Base-by-base conservation (phyloP, 2,329 filamentous ascomycete genomes). In the Botrytis squamosa region DNA sequence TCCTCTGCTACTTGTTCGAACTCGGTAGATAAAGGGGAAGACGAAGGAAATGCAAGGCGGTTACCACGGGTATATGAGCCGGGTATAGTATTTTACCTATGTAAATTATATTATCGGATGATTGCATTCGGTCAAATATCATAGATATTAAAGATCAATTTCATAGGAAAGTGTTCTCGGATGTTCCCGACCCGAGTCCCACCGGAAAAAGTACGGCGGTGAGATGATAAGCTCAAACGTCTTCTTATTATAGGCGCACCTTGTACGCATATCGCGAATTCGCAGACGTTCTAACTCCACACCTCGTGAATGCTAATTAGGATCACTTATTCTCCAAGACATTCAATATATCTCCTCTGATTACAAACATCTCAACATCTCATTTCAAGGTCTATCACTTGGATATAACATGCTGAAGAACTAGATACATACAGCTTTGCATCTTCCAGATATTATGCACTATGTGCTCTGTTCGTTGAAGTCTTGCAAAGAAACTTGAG, bases 1-100 rank as follows among this genome's bases (percentile, higher is more conserved):
- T 62, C 25, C 12, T 42, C 33, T 60, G 60, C 12, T n/a, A 42
- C 25, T 12, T 40, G 42, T 63, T 62, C 60, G 8, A 63, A 42
- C 42, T 66, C 64, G 64, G 64, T 38, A 66, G 29, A 66, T 66
- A n/a, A 16, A 22, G 42, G 44, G 64, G 63, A 22, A 16, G 59
- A 18, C 22, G 33, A 29, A 42, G 49, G 18, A 18, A 18, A 40
- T 7, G 40, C 25, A 7, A 29, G 25, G 38, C 60, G 60, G 22
- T n/a, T n/a, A 16, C 14, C 22, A 63, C 38, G 25, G 38, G 38
- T n/a, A 18, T 38, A 5, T n/a, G 5, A 8, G 12, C 38, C 22
- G 60, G 18, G 2, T 18, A 29, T 10, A 42, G 38, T 18, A n/a
- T 29, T 16, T 16, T 16, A 3, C 12, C 2, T 55, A 55, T 29